These are phyloP conservation scores for Lyophyllum shimeji DNA, from an alignment of 768 basidiomycete genomes.

Conservation along the genomic window DNA sequence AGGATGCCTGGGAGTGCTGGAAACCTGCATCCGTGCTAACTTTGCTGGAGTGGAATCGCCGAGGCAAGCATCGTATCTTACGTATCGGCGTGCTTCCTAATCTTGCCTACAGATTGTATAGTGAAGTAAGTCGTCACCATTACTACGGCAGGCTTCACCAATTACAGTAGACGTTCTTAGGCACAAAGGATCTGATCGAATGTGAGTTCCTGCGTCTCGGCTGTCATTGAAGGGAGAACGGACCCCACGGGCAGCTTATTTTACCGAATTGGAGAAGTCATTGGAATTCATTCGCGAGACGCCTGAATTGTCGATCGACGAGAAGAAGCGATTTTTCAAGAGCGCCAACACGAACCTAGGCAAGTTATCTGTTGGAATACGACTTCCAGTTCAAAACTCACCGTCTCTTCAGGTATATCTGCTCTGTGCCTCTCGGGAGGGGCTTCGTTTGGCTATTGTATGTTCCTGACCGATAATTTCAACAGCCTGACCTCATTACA, in stretches of 20 bases:
- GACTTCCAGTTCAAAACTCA: background rate
- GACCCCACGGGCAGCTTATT: conserved; percentile 59
- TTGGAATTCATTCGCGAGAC: conserved; percentile 77
- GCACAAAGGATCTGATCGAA: conserved; percentile 90
- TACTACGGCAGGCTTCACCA: conserved; percentile 13
- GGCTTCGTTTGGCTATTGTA: conserved; percentile 92
- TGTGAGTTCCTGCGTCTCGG: conserved; percentile 38
- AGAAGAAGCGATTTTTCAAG: conserved; percentile 92
- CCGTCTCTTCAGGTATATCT: conserved; percentile 49
- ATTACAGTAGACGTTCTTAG: conserved; percentile 73
- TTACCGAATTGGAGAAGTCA: conserved; percentile 74
- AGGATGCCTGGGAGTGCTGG: conserved; percentile 85
- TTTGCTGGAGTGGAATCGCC: conserved; percentile 92
- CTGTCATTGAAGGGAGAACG: conserved; percentile 2
- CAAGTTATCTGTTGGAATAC: background rate
- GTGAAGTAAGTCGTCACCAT: conserved; percentile 68
- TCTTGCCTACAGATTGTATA: conserved; percentile 63
- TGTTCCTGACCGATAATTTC: conserved; percentile 20
- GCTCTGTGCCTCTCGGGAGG: conserved; percentile 97
- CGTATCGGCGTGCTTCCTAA: background rate
- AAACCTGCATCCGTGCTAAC: conserved; percentile 87
- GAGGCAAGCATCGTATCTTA: conserved; percentile 39
- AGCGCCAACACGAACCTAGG: conserved; percentile 88
- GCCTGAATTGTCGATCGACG: conserved; percentile 72
- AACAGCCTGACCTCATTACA: conserved; percentile 2